A percentile compares a stretch with the other conserved stretches of the same genome.
phyloP scores from a whole-genome alignment of 2,329 filamentous ascomycete genomes.

The Trichothecium sympodiale region DNA sequence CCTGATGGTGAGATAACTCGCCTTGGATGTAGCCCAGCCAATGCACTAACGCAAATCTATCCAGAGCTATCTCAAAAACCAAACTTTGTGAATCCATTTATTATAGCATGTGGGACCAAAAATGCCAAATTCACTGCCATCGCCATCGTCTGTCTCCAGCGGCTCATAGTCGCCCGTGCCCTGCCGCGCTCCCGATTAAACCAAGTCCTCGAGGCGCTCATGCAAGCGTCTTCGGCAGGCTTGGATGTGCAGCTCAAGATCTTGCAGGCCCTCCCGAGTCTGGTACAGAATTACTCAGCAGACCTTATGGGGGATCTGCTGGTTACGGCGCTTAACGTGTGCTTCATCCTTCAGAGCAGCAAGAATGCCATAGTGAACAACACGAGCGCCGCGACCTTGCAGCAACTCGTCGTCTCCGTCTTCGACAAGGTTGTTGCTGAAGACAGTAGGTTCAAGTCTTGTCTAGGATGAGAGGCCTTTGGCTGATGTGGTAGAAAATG shows the following conservation, averaged over 20 bases:
- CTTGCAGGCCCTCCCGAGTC: slow-evolving; percentile 76
- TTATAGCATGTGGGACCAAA: slow-evolving; percentile 82
- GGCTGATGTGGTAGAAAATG: slow-evolving; percentile 16
- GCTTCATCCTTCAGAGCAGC: slow-evolving; percentile 79
- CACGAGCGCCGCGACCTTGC: slow-evolving; percentile 89
- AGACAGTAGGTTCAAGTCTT: slow-evolving; percentile 53
- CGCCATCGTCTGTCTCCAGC: slow-evolving; percentile 78
- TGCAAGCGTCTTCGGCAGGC: slow-evolving; percentile 68
- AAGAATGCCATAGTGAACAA: slow-evolving; percentile 93
- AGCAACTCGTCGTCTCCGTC: slow-evolving; percentile 83
- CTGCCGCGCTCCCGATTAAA: slow-evolving; percentile 69
- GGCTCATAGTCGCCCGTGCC: slow-evolving; percentile 72
- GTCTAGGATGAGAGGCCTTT: neutral
- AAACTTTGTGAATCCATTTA: slow-evolving; percentile 84
- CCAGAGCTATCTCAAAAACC: slow-evolving; percentile 72
- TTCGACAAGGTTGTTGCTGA: slow-evolving; percentile 85
- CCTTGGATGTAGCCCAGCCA: neutral
- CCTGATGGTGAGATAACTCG: slow-evolving; percentile 19
- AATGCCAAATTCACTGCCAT: slow-evolving; percentile 85
- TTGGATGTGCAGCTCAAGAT: slow-evolving; percentile 94
- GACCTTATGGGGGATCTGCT: slow-evolving; percentile 74
- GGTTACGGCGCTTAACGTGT: slow-evolving; percentile 76
- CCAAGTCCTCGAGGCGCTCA: slow-evolving; percentile 79
- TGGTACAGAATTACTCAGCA: slow-evolving; percentile 80
- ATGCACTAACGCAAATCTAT: slow-evolving; percentile 7